A percentile compares a stretch with the other conserved stretches of the same genome.
Evolutionary conservation across 2,329 filamentous ascomycete genomes (phyloP).

Genomic region (Grosmannia serpens): DNA sequence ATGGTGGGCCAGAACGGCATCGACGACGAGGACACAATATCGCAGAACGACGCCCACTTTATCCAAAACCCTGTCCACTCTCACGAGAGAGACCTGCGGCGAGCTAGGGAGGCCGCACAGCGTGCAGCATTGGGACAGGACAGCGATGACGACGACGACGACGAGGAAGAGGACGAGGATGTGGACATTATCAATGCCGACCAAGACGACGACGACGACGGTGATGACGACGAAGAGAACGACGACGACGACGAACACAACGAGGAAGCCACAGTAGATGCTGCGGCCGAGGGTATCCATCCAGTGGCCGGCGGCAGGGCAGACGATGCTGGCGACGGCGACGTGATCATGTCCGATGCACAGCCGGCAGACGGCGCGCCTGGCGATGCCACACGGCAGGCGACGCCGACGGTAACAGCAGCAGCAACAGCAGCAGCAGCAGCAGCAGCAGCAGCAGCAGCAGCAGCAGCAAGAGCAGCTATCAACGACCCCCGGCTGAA

Average conservation of each 20-base stretch:
- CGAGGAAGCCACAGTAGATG: slow-evolving; percentile 14
- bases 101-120: slow-evolving; percentile 18
- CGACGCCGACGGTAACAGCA: slow-evolving; percentile 16
- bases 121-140: slow-evolving; percentile 27
- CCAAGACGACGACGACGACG: slow-evolving; percentile 27
- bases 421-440: neutral
- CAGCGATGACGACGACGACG: slow-evolving; percentile 24
- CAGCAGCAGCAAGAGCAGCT: neutral
- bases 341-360: slow-evolving; percentile 47
- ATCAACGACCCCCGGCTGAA: neutral
- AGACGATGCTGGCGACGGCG: slow-evolving; percentile 14
- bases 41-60: slow-evolving; percentile 24
- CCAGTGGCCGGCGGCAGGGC: neutral
- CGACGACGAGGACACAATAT: slow-evolving; percentile 65
- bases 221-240: slow-evolving; percentile 16
- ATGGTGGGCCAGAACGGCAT: slow-evolving; percentile 67
- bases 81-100: slow-evolving; percentile 22
- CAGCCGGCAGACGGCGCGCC: slow-evolving; percentile 24
- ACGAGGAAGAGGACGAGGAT: slow-evolving; percentile 52
- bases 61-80: slow-evolving; percentile 25
- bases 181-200: slow-evolving; percentile 53
- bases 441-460: neutral
- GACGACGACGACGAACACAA: slow-evolving; percentile 16
- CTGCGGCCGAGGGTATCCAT: neutral
- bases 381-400: slow-evolving; percentile 24